Evolutionary conservation across 345 rosid genomes (phyloP), one percentile per base, ranked within the genome.

Genomic region (Eutrema japonicum): DNA sequence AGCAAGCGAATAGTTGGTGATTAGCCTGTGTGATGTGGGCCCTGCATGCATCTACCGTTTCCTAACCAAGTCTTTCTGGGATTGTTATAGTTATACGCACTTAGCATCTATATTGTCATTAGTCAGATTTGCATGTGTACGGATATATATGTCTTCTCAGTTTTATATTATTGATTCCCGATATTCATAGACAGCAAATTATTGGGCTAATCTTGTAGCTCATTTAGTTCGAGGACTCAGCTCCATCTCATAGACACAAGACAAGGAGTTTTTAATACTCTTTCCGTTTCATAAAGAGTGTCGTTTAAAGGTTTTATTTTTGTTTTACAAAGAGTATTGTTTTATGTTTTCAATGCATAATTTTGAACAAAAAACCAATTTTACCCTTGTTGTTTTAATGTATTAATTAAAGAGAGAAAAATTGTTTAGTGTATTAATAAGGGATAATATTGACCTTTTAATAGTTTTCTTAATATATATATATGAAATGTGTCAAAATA

Each of bases 11-110:
- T 64, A 55, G 70, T 45, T 46, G 62, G 36, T 68, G 51, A 35
- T 60, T 69, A 76, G 52, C 59, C n/a, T 27, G 27, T 76, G 58
- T 64, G 74, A 41, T 11, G 38, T 63, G 45, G 75, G 38, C 10
- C 55, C 51, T 46, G 51, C 63, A 11, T 46, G 51, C 63, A 11
- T 56, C 30, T 37, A 33, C 40, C 50, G 61, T 14, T 67, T 27
- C n/a, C 51, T 52, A 11, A 29, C 43, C 62, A 43, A 16, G 32
- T 55, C 22, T 27, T 49, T 11, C 12, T 46, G 6, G 36, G 36
- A 33, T 35, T 5, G 27, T 36, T 18, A 5, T 18, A 27, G 32
- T 10, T 53, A 22, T 61, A 11, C 7, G 14, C 37, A 48, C 30
- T 64, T 51, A 54, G 64, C 56, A 54, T 10, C 51, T 7, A 56